Base-by-base conservation (phyloP, 768 basidiomycete species). In the Boletus sp. region DNA sequence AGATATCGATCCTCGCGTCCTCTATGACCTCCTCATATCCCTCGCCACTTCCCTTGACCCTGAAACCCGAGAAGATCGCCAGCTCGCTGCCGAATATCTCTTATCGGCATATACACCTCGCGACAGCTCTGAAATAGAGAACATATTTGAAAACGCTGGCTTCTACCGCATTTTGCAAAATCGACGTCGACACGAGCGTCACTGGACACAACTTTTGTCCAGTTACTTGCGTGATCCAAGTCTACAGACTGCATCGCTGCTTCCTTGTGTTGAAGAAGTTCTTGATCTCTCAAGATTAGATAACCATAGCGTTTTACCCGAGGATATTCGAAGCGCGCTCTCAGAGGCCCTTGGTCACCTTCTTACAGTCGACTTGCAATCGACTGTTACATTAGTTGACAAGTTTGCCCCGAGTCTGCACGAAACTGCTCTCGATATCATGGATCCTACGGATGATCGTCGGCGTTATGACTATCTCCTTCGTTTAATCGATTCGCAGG, bases 61-160 rank as follows among this genome's bases (percentile, higher is more conserved):
- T 15, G 83, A 80, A 64, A 97, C 92, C 0, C 80, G 87, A 25
- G 96, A 98, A 66, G 97, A 98, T 71, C 85, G 97, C 14, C 93
- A 99, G 65, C 79, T 99, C 7, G 97, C 97, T 0, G 85, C 87
- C 8, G 97, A 99, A 72, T 97, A 87, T 68, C 82, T 99, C 32
- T 78, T 98, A 17, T 99, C 97, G 2, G 83, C 81, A 0, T 98
- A 97, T 68, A 91, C 83, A 37, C 97, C 96, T 0, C 85, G 87
- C 58, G 85, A 94, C 53, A 77, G 77, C 60, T 85, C 89, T 23
- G 75, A 76, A 21, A 78, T 96, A 50, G 70, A 87, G 38, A 66
- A 66, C 10, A 74, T 93, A 3, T 96, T 98, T 66, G 83, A 88
- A 62, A 65, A 74, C 10, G 94, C 96, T 1, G 87, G 91, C 0